Evolutionary conservation across 2,329 filamentous ascomycete species (phyloP), one percentile per base, ranked within the genome.

Genomic region (Aspergillus caelatus): DNA sequence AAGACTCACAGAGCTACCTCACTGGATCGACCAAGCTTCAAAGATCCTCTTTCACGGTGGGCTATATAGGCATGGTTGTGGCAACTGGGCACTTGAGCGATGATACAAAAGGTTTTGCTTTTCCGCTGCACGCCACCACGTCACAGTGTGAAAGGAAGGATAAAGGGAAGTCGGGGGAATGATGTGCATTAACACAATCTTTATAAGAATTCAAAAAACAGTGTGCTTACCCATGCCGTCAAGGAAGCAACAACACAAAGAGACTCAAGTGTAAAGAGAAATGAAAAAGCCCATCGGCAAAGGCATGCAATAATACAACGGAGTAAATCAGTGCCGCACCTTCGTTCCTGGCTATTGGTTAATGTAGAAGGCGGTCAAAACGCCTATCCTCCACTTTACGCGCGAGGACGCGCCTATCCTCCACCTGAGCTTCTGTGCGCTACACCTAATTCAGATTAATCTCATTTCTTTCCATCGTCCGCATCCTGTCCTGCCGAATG

Each of bases 321-420:
- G 48, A 66, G 60, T 64, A 58, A 66, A 66, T 64, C 56, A 53
- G 58, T 58, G 46, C 32, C 58, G 34, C 59, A 60, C 60, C 57
- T 55, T 41, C 61, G 46, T 36, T 21, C 55, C 34, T 43, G 34
- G 9, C 60, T 28, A 66, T 66, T 67, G 65, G 61, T 45, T n/a
- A n/a, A n/a, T 26, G n/a, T 2, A 4, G 46, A 70, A 70, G 69
- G 70, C 70, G 70, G 70, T 72, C 50, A 67, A 39, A n/a, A 39
- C 55, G 56, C 41, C 23, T 28, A 45, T 55, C 26, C 46, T 39
- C 63, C 65, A 71, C 69, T 71, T 69, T 70, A 71, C 69, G 69
- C 69, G 69, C 56, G n/a, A 57, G 61, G 58, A 68, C 67, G 67
- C 68, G 69, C 62, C 54, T 66, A 21, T 23, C 32, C 21, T 62